Evolutionary conservation across 768 basidiomycete genomes (phyloP).

Genomic region (Harrya chromipes): DNA sequence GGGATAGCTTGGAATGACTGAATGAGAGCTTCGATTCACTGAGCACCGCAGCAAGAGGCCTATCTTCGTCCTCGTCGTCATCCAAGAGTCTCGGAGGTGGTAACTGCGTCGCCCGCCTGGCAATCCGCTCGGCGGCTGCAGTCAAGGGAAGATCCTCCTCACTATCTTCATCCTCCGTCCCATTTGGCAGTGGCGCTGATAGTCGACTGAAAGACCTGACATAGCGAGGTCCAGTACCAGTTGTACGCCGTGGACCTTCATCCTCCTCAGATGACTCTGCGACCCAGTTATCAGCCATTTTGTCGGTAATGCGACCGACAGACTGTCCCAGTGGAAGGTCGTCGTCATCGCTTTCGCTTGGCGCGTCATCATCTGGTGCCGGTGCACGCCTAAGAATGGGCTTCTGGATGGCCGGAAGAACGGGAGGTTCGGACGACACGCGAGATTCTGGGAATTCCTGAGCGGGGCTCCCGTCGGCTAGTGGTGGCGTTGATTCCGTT

Average conservation of each 20-base stretch:
- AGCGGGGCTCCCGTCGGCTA: conserved; percentile 31
- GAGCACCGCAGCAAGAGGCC: conserved; percentile 63
- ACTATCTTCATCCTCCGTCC: conserved; percentile 47
- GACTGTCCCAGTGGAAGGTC: conserved; percentile 22
- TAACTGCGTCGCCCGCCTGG: conserved; percentile 38
- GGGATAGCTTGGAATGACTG: conserved; percentile 41
- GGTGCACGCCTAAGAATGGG: conserved; percentile 31
- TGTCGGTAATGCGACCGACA: conserved; percentile 18
- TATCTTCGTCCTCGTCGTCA: conserved; percentile 54
- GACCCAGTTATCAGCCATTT: conserved; percentile 38
- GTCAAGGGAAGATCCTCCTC: conserved; percentile 82
- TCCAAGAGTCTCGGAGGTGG: conserved; percentile 23
- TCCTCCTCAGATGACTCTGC: conserved; percentile 66
- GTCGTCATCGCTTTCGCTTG: conserved; percentile 53
- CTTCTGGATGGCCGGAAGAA: conserved; percentile 36
- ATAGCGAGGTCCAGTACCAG: conserved; percentile 57
- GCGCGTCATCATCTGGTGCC: conserved; percentile 38
- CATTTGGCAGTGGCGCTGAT: not conserved
- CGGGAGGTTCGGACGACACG: conserved; percentile 24
- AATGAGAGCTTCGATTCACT: conserved; percentile 43
- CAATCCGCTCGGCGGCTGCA: conserved; percentile 55
- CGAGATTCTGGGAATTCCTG: conserved; percentile 24
- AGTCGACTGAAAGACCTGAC: conserved; percentile 7
- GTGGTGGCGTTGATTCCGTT: conserved; percentile 30
- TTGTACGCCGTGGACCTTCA: conserved; percentile 49